phyloP scores from a whole-genome alignment of 257 asterid species.

The Nicotiana obtusifolia region DNA sequence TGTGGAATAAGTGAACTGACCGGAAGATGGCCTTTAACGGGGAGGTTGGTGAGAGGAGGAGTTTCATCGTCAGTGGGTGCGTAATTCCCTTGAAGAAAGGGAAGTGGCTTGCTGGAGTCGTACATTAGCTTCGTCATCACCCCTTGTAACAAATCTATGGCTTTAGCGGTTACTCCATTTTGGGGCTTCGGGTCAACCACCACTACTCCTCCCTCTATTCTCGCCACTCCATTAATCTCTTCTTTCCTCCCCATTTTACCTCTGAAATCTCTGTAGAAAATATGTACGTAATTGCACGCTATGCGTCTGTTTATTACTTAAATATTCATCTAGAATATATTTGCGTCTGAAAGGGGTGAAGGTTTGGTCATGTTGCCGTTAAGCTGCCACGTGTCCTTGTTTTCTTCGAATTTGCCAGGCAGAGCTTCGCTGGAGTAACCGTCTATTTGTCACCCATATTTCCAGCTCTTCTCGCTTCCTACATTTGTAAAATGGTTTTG shows the following conservation, averaged over 20 bases:
- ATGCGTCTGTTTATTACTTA: too few species aligned
- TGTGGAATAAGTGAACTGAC: slow-evolving; percentile 34
- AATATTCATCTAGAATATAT: too few species aligned
- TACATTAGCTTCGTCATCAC: slow-evolving; percentile 61
- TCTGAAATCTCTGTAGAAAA: neutral
- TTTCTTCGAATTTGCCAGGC: neutral
- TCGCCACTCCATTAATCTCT: slow-evolving; percentile 28
- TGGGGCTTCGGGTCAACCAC: slow-evolving; percentile 67
- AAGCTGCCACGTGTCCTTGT: neutral
- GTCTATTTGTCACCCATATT: neutral
- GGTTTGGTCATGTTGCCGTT: neutral
- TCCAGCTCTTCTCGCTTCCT: neutral
- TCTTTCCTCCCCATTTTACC: slow-evolving; percentile 30
- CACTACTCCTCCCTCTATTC: slow-evolving; percentile 39
- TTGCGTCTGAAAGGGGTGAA: too few species aligned
- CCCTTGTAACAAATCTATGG: slow-evolving; percentile 71
- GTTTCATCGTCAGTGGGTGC: slow-evolving; percentile 76
- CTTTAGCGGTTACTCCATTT: slow-evolving; percentile 58
- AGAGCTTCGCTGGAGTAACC: neutral
- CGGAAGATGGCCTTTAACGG: slow-evolving; percentile 66
- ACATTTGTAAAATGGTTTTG: neutral
- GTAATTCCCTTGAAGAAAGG: slow-evolving; percentile 66
- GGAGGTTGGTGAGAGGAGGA: slow-evolving; percentile 62
- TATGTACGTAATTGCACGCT: too few species aligned
- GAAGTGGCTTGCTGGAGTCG: slow-evolving; percentile 58